Base-by-base conservation (phyloP, 495 filamentous ascomycete species). In the Xanthoparmelia taractica region DNA sequence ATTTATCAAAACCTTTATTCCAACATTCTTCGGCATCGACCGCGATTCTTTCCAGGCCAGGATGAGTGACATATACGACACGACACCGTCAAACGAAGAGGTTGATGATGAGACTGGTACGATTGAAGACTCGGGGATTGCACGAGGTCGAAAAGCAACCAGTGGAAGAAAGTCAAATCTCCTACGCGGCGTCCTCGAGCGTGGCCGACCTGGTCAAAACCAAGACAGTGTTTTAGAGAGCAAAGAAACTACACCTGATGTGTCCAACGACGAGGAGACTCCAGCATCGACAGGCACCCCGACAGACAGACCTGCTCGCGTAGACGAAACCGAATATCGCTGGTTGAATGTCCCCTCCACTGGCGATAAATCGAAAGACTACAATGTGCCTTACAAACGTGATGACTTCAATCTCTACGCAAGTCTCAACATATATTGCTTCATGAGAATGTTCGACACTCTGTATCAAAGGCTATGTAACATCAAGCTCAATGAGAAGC, bases 361-460 rank as follows among this genome's bases (percentile, higher is more conserved):
- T 60, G 81, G 80, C 48, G 82, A 82, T 66, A 74, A 77, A 63
- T 71, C 76, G 23, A 84, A 80, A 33, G 83, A 91, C 69, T 80
- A 87, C 68, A 90, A 96, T 56, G 85, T 90, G 55, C 86, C 90
- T 31, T 96, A 90, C 76, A 80, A 81, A 66, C 88, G 94, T 62
- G 81, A 84, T 12, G 81, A 78, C 65, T 96, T 88, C 77, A 90
- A 91, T 65, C 81, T 97, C 68, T 99, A 92, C 76, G 87, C 85
- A 71, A 97, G 96, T 72, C 80, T 90, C 63, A 87, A 87, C 54
- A 89, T 99, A 50, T 93, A 88, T 68, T 90, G 90, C 75, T 96
- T 99, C 79, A 88, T 99, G 78, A 87, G 88, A 25, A 84, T 93
- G 41, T 96, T 97, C 74, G 85, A 94, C 72, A 87, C 88, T 4